phyloP scores from a whole-genome alignment of 371 early-diverging fungal genomes.

The Syncephalastrum sp. region DNA sequence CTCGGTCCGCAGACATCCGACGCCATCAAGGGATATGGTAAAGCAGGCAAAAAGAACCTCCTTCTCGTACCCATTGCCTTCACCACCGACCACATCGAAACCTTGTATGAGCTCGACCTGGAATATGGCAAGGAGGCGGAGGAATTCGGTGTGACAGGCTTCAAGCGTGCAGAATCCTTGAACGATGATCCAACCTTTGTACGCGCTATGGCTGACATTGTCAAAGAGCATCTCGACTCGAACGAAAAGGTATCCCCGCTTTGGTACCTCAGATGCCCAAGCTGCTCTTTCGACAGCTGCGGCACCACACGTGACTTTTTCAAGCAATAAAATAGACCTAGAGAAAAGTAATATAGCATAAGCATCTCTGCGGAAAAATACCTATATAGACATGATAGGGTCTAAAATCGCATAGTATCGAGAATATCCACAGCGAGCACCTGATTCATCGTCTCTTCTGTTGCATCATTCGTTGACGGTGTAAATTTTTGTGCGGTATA shows the following conservation, averaged over 20 bases:
- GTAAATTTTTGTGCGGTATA: no score
- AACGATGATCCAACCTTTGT: conserved; percentile 91
- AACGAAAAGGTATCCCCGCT: conserved; percentile 59
- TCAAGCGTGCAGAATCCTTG: conserved; percentile 85
- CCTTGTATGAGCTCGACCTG: conserved; percentile 91
- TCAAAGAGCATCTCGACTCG: conserved; percentile 72
- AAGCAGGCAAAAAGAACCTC: conserved; percentile 74
- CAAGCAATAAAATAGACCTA: no score
- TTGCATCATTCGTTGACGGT: no score
- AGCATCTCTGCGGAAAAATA: no score
- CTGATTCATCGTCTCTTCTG: no score
- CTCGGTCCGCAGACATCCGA: conserved; percentile 88
- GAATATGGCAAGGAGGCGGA: conserved; percentile 89
- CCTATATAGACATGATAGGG: no score
- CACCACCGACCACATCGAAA: conserved; percentile 96
- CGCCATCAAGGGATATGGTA: conserved; percentile 76
- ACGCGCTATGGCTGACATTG: conserved; percentile 84
- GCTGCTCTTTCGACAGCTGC: conserved; percentile 77
- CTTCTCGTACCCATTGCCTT: conserved; percentile 93
- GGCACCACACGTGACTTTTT: conserved; percentile 68
- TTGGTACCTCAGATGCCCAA: conserved; percentile 80
- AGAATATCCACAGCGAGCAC: no score
- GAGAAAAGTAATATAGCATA: no score
- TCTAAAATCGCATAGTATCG: no score
- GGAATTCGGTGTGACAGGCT: conserved; percentile 78